phyloP scores from a whole-genome alignment of 176 grass and related monocot species.

The Miscanthus lutarioriparius region DNA sequence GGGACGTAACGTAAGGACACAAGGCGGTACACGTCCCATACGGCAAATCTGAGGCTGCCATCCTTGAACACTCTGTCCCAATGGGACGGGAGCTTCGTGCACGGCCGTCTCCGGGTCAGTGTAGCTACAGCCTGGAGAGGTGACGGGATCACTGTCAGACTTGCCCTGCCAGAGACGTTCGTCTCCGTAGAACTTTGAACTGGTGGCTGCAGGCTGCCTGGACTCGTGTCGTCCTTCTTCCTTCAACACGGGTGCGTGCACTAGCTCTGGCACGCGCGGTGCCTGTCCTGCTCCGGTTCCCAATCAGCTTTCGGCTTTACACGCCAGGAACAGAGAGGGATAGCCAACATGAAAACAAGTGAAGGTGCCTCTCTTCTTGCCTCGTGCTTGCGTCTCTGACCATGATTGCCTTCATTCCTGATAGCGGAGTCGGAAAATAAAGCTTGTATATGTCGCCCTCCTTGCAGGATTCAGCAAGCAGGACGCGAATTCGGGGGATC shows the following conservation, averaged over 20 bases:
- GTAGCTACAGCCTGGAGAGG: background rate
- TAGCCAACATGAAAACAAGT: background rate
- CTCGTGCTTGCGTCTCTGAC: background rate
- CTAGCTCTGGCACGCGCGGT: background rate
- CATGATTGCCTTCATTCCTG: background rate
- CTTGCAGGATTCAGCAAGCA: background rate
- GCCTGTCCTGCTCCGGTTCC: slow-evolving; percentile 6
- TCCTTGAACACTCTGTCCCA: background rate
- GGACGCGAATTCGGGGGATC: no score
- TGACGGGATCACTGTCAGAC: background rate
- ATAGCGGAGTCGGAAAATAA: background rate
- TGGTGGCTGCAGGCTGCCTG: background rate
- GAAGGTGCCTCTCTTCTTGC: no score
- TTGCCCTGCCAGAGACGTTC: background rate
- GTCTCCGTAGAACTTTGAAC: background rate
- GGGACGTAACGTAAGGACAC: background rate
- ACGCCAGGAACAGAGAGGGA: slow-evolving; percentile 14
- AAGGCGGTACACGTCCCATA: background rate
- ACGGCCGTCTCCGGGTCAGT: background rate
- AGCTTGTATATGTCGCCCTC: no score
- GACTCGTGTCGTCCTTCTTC: background rate
- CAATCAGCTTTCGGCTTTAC: slow-evolving; percentile 25
- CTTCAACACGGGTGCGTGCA: background rate
- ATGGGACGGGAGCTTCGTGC: background rate
- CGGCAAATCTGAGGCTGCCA: background rate